Base-by-base conservation (phyloP, 805 yeast genomes). In the Kockiozyma suomiensis region DNA sequence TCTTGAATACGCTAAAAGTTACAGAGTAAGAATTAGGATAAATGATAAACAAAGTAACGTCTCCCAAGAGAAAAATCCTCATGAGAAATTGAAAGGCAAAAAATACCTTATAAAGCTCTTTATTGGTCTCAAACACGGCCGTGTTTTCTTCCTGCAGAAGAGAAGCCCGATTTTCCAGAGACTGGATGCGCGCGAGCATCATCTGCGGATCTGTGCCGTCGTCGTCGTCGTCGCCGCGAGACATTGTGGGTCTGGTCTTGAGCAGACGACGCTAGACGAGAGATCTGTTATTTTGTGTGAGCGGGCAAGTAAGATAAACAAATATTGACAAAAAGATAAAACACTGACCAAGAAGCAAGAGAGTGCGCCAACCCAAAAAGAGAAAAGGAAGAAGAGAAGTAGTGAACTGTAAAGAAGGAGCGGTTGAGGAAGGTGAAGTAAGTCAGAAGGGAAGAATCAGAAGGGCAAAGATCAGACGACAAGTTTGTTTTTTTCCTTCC, bases 1-100 rank as follows among this genome's bases (percentile, higher is more conserved):
- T 62, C 64, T 26, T 62, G 66, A 15, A 62, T 53, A 28, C 66
- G 61, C 66, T 62, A 40, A 8, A 19, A 7, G n/a, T 19, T 28
- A 49, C 30, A 25, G 26, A 30, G 25, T 13, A 52, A 15, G 37
- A 12, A 35, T 19, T 28, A 35, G 30, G 17, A 8, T 38, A 33
- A 33, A n/a, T 2, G 6, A 10, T 12, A 33, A 26, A 17, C 17
- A 13, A 32, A 1, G 10, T 10, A 13, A n/a, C n/a, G n/a, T n/a
- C 25, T 23, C 4, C 1, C 26, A 26, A 21, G 19, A 5, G 19
- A 13, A 30, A 21, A 25, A 10, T 49, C n/a, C n/a, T n/a, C n/a
- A n/a, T n/a, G n/a, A n/a, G n/a, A n/a, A n/a, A n/a, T n/a, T n/a
- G n/a, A n/a, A n/a, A n/a, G n/a, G 12, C 7, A 17, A 15, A 17